Base-by-base conservation (phyloP, 129 eudicot genomes). In the Flaveria trinervia region DNA sequence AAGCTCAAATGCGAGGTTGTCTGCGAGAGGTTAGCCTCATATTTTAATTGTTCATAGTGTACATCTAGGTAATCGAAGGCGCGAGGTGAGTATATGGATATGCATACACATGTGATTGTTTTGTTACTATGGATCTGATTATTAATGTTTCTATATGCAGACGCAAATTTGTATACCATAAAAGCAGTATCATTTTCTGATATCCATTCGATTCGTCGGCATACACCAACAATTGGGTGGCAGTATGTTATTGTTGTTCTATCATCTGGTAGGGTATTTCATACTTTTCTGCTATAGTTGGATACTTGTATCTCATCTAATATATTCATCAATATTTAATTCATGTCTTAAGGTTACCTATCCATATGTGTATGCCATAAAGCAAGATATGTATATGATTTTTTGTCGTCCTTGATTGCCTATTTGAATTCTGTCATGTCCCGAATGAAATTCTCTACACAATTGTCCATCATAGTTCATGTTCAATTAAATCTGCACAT, bases 161-260 rank as follows among this genome's bases (percentile, higher is more conserved):
- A 95, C 68, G 88, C 84, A 82, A 86, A 78, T 79, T 89, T 95
- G 54, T 95, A 95, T 66, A 95, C 99, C 44, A 95, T 95, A 84
- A 86, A 83, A 83, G 85, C 94, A 23, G 88, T 92, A 57, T 84
- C 94, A 9, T 88, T 95, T 77, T 80, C 96, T 12, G 97, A 92
- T 36, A 80, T 95, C 62, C 87, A 92, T 74, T 95, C 99, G 13
- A 85, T 95, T 71, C 90, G 95, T 26, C 84, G 97, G 78, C 99
- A 95, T 81, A 88, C 85, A 75, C 99, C 99, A 72, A 81, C 99
- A 64, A 85, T 95, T 79, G 99, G 99, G 48, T 95, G 99, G 99
- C 97, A 91, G 76, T 95, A 89, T 68, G 77, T 92, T n/a, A 95
- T 95, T 45, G 88, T 95, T 57, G 99, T 95, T 65, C 41, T 89